These are phyloP conservation scores for Yamadazyma triangularis DNA, from an alignment of 1,139 yeast genomes.

Conservation along the genomic window DNA sequence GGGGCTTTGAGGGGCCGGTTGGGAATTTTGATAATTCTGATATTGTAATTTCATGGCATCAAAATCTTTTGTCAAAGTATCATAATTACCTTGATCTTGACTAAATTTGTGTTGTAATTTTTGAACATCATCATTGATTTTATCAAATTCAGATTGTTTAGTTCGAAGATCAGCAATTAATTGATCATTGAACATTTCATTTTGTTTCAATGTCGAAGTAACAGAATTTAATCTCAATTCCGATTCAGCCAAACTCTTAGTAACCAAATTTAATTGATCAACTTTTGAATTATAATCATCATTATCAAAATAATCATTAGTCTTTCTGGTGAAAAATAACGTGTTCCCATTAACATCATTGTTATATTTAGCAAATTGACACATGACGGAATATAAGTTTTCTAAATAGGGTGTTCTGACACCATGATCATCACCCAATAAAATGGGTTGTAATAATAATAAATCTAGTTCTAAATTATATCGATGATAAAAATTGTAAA, in stretches of 20 bases:
- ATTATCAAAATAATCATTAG: slow-evolving; percentile 5
- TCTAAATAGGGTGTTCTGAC: slow-evolving; percentile 88
- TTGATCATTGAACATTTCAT: slow-evolving; percentile 17
- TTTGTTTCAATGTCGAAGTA: slow-evolving; percentile 19
- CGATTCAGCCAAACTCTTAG: slow-evolving; percentile 18
- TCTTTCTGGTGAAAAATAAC: slow-evolving; percentile 30
- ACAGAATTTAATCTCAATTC: slow-evolving; percentile 17
- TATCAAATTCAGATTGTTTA: slow-evolving; percentile 11
- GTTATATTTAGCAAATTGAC: slow-evolving; percentile 59
- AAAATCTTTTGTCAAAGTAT: slow-evolving; percentile 21
- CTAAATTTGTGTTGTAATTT: slow-evolving; percentile 13
- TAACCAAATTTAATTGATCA: slow-evolving; percentile 14
- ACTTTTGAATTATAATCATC: slow-evolving; percentile 11
- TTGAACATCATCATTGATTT: slow-evolving; percentile 12
- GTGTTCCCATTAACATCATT: slow-evolving; percentile 17
- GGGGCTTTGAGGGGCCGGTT: no score
- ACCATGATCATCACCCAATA: slow-evolving; percentile 80
- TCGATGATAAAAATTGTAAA: slow-evolving; percentile 57
- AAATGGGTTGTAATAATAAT: slow-evolving; percentile 75
- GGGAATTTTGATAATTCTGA: slow-evolving; percentile 4
- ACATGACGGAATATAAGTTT: slow-evolving; percentile 74
- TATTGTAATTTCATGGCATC: slow-evolving; percentile 21
- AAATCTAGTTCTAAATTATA: slow-evolving; percentile 63
- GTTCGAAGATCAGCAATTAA: slow-evolving; percentile 17
- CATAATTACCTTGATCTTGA: slow-evolving; percentile 7